Evolutionary conservation across 1,284 basidiomycete species (phyloP).

Genomic region (Anthracocystis setariae): DNA sequence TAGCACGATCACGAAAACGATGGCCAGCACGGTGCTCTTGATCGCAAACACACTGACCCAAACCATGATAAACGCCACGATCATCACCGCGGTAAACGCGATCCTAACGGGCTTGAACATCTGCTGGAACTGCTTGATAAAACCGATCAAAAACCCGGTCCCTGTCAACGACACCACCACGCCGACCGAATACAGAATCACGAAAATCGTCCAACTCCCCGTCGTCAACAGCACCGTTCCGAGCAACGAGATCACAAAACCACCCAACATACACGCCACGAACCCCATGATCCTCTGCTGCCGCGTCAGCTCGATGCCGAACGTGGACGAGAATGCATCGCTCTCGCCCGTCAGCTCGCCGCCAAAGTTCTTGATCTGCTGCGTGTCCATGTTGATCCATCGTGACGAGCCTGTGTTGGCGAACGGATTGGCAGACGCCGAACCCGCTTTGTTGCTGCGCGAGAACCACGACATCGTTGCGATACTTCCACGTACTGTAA

Average conservation of each 20-base stretch:
- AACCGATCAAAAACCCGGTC: conserved; percentile 57
- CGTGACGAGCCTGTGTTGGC: conserved; percentile 35
- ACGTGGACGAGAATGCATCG: conserved; percentile 53
- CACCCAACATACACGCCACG: conserved; percentile 69
- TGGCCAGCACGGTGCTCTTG: conserved; percentile 44
- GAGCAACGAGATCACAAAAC: conserved; percentile 75
- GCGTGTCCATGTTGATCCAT: conserved; percentile 62
- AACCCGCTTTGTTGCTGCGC: conserved; percentile 13
- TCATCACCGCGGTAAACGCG: conserved; percentile 81
- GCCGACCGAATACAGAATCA: conserved; percentile 84
- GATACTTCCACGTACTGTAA: background rate
- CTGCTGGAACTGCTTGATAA: conserved; percentile 69
- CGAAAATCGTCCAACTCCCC: conserved; percentile 78
- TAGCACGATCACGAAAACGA: conserved; percentile 58
- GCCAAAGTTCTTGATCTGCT: conserved; percentile 54
- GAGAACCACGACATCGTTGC: conserved; percentile 39
- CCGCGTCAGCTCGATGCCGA: conserved; percentile 59
- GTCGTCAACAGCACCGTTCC: conserved; percentile 82
- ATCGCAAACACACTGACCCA: conserved; percentile 62
- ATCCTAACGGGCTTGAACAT: conserved; percentile 94
- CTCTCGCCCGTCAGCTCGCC: conserved; percentile 61
- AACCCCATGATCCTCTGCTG: conserved; percentile 62
- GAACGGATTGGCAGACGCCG: conserved; percentile 23
- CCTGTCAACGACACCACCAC: conserved; percentile 84
- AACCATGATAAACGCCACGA: conserved; percentile 70